Evolutionary conservation across 176 grass and related monocot species (phyloP).

Genomic region (Eremochloa ophiuroides): DNA sequence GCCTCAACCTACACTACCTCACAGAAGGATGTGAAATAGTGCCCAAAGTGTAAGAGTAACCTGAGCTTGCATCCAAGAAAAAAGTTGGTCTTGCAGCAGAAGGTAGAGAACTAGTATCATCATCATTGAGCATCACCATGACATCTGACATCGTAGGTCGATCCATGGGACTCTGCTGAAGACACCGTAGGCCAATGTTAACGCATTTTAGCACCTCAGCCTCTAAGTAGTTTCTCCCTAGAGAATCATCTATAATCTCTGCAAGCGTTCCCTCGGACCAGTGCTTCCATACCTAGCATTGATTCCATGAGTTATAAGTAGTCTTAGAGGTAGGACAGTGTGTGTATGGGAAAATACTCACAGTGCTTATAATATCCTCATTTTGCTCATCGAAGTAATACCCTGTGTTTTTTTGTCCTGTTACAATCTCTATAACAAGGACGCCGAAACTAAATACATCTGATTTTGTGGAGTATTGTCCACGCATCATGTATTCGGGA

Average conservation of each 20-base stretch:
- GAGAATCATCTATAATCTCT: slow-evolving; percentile 26
- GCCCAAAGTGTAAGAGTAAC: background rate
- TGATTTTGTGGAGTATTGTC: too few relatives aligned
- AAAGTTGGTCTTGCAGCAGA: background rate
- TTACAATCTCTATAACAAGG: too few relatives aligned
- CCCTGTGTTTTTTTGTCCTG: too few relatives aligned
- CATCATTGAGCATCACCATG: slow-evolving; percentile 36
- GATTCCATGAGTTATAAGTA: background rate
- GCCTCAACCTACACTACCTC: background rate
- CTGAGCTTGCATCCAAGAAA: slow-evolving; percentile 3
- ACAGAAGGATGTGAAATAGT: background rate
- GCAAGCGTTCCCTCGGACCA: slow-evolving; percentile 29
- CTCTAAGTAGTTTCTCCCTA: slow-evolving; percentile 10
- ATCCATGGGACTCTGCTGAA: slow-evolving; percentile 40
- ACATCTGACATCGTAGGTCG: slow-evolving; percentile 41
- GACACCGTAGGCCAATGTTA: slow-evolving; percentile 45
- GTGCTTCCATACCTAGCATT: slow-evolving; percentile 44
- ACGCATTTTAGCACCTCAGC: slow-evolving; percentile 25
- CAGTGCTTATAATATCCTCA: too few relatives aligned
- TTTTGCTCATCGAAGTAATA: too few relatives aligned
- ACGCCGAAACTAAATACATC: too few relatives aligned
- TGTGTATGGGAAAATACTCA: too few relatives aligned
- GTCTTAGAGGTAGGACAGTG: background rate
- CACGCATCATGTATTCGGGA: too few relatives aligned
- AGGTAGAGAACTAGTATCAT: slow-evolving; percentile 5